phyloP scores from a whole-genome alignment of 1,284 basidiomycete genomes.

The Tetrapyrgos nigripes region DNA sequence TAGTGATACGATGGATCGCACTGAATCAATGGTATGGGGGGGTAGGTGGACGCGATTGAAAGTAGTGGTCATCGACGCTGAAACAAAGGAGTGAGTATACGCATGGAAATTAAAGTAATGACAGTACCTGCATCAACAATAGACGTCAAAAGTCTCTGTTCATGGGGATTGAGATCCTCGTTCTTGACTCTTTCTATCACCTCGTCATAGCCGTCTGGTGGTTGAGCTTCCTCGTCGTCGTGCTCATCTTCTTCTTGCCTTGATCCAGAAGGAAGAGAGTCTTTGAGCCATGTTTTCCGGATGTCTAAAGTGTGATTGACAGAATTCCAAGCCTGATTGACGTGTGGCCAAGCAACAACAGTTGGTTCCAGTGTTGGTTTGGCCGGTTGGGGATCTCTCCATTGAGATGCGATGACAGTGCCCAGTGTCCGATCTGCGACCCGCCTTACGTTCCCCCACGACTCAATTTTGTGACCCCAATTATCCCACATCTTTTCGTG shows the following conservation, averaged over 20 bases:
- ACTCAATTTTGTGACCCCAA: constrained; percentile 72
- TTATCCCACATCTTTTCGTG: constrained; percentile 66
- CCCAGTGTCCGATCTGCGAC: constrained; percentile 79
- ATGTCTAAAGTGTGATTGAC: constrained; percentile 55
- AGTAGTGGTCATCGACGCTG: constrained; percentile 79
- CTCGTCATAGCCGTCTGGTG: constrained; percentile 60
- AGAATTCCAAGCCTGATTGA: constrained; percentile 67
- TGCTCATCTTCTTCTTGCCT: constrained; percentile 47
- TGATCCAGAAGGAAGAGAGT: constrained; percentile 47
- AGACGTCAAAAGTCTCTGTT: constrained; percentile 79
- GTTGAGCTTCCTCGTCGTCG: constrained; percentile 29
- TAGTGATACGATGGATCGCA: constrained; percentile 90
- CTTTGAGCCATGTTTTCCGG: constrained; percentile 68
- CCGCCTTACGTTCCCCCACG: constrained; percentile 71
- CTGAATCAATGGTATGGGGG: constrained; percentile 83
- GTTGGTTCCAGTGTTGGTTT: constrained; percentile 59
- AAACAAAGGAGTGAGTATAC: constrained; percentile 18
- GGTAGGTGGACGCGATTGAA: constrained; percentile 91
- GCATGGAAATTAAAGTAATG: constrained; percentile 16
- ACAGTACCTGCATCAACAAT: constrained; percentile 81
- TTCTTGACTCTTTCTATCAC: constrained; percentile 78
- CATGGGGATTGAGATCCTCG: constrained; percentile 79
- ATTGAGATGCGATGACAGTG: constrained; percentile 55
- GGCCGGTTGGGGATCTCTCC: constrained; percentile 27
- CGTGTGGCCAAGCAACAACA: constrained; percentile 65